These are phyloP conservation scores for Ophiostoma populinum DNA, from an alignment of 2,329 filamentous ascomycete species.

Conservation along the genomic window DNA sequence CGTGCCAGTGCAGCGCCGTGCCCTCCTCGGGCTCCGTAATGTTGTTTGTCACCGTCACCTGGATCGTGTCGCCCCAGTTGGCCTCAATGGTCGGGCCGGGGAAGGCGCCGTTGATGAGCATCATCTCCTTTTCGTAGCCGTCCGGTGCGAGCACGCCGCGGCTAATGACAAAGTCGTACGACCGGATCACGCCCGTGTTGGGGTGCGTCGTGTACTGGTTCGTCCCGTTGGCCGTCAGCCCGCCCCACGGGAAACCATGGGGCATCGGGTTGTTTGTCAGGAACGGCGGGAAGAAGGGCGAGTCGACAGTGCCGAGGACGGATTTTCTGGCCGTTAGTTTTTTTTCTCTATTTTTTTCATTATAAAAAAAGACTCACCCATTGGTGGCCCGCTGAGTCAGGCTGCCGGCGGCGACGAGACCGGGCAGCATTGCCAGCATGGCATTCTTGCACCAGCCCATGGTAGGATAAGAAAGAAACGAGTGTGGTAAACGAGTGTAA, in stretches of 20 bases:
- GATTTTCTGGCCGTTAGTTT: slow-evolving; percentile 19
- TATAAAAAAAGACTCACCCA: slow-evolving; percentile 15
- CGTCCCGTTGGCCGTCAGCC: slow-evolving; percentile 21
- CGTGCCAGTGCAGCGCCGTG: slow-evolving; percentile 33
- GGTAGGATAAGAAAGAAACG: background rate
- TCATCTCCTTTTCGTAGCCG: slow-evolving; percentile 31
- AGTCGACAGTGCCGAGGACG: slow-evolving; percentile 22
- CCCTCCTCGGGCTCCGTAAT: slow-evolving; percentile 29
- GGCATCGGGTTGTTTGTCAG: slow-evolving; percentile 30
- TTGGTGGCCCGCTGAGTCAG: slow-evolving; percentile 22
- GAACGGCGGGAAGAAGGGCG: slow-evolving; percentile 24
- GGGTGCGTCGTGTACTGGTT: slow-evolving; percentile 33
- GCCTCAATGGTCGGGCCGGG: slow-evolving; percentile 18
- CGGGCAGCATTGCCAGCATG: slow-evolving; percentile 12
- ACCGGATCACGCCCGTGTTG: slow-evolving; percentile 35
- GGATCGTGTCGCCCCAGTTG: slow-evolving; percentile 22
- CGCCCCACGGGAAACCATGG: slow-evolving; percentile 35
- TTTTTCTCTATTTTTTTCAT: background rate
- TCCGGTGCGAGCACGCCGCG: slow-evolving; percentile 35
- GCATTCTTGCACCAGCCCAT: slow-evolving; percentile 4
- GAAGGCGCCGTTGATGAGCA: slow-evolving; percentile 24
- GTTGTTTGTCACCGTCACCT: slow-evolving; percentile 50
- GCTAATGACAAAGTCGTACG: slow-evolving; percentile 36
- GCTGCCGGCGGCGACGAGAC: slow-evolving; percentile 8
- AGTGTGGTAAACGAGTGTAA: background rate